These are phyloP conservation scores for Fusarium floridanum DNA, from an alignment of 2,329 filamentous ascomycete species.

Conservation along the genomic window DNA sequence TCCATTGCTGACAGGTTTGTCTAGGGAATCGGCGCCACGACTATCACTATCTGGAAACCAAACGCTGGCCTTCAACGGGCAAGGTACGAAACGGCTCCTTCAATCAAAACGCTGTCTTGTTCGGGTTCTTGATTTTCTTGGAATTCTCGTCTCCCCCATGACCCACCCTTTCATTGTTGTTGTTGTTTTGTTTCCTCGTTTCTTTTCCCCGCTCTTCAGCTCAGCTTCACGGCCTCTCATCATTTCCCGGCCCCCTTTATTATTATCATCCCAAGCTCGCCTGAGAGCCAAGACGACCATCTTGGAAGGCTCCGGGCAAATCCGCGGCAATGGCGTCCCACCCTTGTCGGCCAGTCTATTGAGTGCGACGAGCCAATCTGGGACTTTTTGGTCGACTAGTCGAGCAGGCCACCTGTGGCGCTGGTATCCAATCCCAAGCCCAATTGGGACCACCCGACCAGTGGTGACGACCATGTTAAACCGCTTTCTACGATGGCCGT, in stretches of 20 bases:
- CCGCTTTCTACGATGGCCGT: slow-evolving; percentile 15
- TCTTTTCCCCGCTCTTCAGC: slow-evolving; percentile 13
- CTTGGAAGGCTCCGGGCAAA: slow-evolving; percentile 19
- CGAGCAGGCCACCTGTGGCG: slow-evolving; percentile 1
- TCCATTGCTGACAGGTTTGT: slow-evolving; percentile 31
- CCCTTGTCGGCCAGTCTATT: slow-evolving; percentile 23
- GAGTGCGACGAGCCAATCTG: slow-evolving; percentile 17
- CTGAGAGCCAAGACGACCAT: slow-evolving; percentile 15
- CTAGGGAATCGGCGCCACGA: slow-evolving; percentile 20
- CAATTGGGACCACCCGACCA: slow-evolving; percentile 4
- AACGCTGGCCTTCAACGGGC: neutral
- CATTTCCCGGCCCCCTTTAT: slow-evolving; percentile 13
- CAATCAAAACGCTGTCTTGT: neutral
- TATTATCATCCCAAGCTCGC: slow-evolving; percentile 2
- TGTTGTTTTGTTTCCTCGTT: slow-evolving; percentile 7
- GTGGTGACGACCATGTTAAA: slow-evolving; percentile 34
- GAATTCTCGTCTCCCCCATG: slow-evolving; percentile 1
- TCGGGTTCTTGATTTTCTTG: neutral
- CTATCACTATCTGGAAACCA: slow-evolving; percentile 6
- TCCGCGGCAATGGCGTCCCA: slow-evolving; percentile 36
- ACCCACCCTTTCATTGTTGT: neutral
- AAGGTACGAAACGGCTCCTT: slow-evolving; percentile 19
- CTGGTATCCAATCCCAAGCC: neutral
- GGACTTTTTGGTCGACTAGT: slow-evolving; percentile 6
- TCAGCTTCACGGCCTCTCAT: slow-evolving; percentile 21